Base-by-base conservation (phyloP, 495 filamentous ascomycete species). In the Beverwykella pulmonaria region DNA sequence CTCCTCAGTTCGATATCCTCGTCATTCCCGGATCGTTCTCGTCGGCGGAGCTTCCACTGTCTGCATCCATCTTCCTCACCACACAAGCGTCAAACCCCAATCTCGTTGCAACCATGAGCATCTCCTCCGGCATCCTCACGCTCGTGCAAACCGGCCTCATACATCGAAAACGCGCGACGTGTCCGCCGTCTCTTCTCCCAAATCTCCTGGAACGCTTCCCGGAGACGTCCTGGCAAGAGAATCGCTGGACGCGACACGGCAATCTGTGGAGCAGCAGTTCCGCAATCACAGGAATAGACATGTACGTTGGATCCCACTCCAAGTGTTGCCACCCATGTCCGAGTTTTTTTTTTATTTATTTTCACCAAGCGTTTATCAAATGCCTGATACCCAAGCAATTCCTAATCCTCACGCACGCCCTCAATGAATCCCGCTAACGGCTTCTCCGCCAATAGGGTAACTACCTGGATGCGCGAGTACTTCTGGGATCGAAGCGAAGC, bases 381-480 rank as follows among this genome's bases (percentile, higher is more conserved):
- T n/a, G n/a, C n/a, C n/a, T n/a, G n/a, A n/a, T n/a, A n/a, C 39
- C 39, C 8, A 44, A 44, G 17, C 39, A 9, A 44, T 15, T 14
- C 39, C 8, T 7, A 44, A 44, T 12, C 32, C 12, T 44, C 17
- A n/a, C 3, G 9, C 39, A 44, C 39, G 3, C 17, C 39, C 6
- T n/a, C 3, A 2, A 44, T 4, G 17, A 44, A 44, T 7, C 9
- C 39, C 17, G 39, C 39, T 44, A 44, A 44, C 17, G 17, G 32
- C 17, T 44, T 44, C 39, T 44, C 39, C 39, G 39, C 39, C 39
- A 44, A 44, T 44, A 44, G 39, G 39, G 53, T 63, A 23, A 34
- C 59, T 1, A 49, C 65, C 19, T 68, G 65, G 65, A 59, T 68
- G 65, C 59, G 65, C 15, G 59, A 68, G 59, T 68, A 68, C 59